Conservation (phyloP, 148 eudicot genomes). For the Rhododendron ferrugineum region DNA sequence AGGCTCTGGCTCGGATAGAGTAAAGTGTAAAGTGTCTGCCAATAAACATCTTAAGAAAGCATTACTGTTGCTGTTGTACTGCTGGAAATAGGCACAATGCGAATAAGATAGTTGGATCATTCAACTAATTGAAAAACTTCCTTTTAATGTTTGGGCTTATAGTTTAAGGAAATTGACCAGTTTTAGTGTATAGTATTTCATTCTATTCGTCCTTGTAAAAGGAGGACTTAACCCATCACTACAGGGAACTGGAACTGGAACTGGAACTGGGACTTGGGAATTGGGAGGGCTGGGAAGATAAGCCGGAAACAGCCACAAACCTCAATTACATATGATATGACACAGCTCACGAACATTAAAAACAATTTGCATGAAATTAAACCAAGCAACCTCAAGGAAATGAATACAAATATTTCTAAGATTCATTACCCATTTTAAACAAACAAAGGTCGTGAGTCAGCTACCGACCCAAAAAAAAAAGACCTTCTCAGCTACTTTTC, state of each 20-base stretch:
- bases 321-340: not conserved
- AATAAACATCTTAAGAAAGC: not conserved
- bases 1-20: not conserved
- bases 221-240: not conserved
- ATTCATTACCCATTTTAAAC: not conserved
- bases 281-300: not conserved
- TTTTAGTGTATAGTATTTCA: not conserved
- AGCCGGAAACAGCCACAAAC: not conserved
- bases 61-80: not conserved
- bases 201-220: not conserved
- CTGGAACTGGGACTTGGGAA: not conserved
- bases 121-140: not conserved
- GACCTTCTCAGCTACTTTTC: not conserved
- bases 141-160: not conserved
- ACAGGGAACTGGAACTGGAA: not conserved
- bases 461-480: not conserved
- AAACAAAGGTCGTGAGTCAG: not conserved
- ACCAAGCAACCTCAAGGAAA: not conserved
- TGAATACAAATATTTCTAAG: not conserved
- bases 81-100: not conserved
- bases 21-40: not conserved
- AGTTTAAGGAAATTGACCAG: not conserved
- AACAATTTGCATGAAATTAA: not conserved
- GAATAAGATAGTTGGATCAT: not conserved
- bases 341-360: not conserved